Conservation (phyloP, 805 yeast species). For the Maudiozyma serrabonitensis region DNA sequence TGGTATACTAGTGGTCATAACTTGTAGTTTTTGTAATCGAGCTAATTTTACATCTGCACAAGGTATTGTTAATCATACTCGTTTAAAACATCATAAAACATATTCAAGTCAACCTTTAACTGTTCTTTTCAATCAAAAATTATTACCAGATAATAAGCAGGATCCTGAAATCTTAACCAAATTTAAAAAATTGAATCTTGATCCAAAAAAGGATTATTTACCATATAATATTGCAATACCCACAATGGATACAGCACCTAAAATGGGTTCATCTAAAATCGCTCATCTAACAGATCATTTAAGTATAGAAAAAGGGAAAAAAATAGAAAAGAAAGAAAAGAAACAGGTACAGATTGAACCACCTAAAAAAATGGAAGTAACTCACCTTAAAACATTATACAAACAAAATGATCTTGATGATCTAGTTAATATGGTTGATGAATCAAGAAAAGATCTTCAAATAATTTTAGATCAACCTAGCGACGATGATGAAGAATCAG, state of each 20-base stretch:
- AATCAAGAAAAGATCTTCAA: constrained; percentile 23
- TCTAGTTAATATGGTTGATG: constrained; percentile 21
- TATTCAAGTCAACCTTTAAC: constrained; percentile 68
- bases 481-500: constrained; percentile 4
- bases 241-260: constrained; percentile 3
- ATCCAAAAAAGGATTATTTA: constrained; percentile 21
- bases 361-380: neutral
- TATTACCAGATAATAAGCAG: constrained; percentile 28
- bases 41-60: constrained; percentile 70
- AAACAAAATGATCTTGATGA: constrained; percentile 21
- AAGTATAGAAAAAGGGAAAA: neutral
- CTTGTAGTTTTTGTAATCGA: constrained; percentile 58
- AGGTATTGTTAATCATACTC: constrained; percentile 68
- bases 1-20: constrained; percentile 57
- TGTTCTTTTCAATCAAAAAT: constrained; percentile 54
- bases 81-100: constrained; percentile 64
- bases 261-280: neutral
- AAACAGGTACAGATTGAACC: neutral
- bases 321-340: neutral
- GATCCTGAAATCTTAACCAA: constrained; percentile 18
- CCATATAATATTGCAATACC: constrained; percentile 24
- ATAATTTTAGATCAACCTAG: constrained; percentile 11
- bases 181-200: constrained; percentile 23
- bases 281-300: neutral
- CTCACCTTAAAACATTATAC: constrained; percentile 21